These are phyloP conservation scores for Phialemonium atrogriseum DNA, from an alignment of 2,329 filamentous ascomycete genomes.

Conservation along the genomic window DNA sequence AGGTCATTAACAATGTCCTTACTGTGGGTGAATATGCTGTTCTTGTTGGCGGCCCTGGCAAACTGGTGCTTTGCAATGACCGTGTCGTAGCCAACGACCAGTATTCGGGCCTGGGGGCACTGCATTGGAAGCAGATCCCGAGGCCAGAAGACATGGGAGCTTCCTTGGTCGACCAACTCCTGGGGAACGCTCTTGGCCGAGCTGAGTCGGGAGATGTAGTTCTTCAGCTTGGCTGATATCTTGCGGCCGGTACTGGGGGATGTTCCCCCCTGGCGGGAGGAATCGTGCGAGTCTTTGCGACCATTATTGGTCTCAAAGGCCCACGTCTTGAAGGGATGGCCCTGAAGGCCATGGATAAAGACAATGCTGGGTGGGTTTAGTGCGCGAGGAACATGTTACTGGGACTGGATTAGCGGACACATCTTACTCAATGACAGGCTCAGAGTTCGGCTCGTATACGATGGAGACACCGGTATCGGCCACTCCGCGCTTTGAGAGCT, in stretches of 20 bases:
- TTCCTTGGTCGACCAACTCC: not conserved
- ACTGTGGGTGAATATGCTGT: constrained; percentile 5
- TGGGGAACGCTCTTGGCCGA: not conserved
- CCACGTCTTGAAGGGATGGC: constrained; percentile 10
- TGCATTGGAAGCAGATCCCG: constrained; percentile 5
- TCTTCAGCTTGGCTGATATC: not conserved
- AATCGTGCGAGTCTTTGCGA: too few relatives aligned
- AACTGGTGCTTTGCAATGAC: constrained; percentile 6
- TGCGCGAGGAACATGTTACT: not conserved
- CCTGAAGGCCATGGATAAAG: constrained; percentile 10
- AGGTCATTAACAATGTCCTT: constrained; percentile 4
- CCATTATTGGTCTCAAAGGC: too few relatives aligned
- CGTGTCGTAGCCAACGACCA: constrained; percentile 9
- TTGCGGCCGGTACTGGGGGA: not conserved
- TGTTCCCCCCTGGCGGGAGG: not conserved
- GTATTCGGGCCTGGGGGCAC: constrained; percentile 5
- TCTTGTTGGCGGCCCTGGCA: constrained; percentile 4
- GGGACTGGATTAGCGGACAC: not conserved
- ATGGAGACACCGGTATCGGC: constrained; percentile 5
- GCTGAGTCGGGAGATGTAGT: too few relatives aligned
- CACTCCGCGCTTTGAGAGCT: too few relatives aligned
- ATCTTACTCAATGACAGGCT: constrained; percentile 4
- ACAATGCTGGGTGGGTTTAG: constrained; percentile 6
- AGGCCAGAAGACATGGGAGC: constrained; percentile 6
- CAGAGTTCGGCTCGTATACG: constrained; percentile 3